Evolutionary conservation across 257 asterid genomes (phyloP), one percentile per base, ranked within the genome.

Genomic region (Ajuga chamaepitys): DNA sequence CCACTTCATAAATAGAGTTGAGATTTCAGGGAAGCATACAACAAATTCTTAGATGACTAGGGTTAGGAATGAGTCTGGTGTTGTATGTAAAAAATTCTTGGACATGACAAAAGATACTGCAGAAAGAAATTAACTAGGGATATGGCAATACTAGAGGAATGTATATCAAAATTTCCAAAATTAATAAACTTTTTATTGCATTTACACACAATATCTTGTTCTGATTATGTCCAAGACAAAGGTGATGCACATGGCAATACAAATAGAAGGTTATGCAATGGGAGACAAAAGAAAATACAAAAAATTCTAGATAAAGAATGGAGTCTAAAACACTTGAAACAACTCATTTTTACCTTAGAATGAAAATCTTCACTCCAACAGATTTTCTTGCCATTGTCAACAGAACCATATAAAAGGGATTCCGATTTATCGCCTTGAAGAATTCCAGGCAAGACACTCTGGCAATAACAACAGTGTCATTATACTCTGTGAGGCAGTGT

Each of bases 361-460:
- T n/a, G n/a, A n/a, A n/a, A n/a, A n/a, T n/a, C n/a, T n/a, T n/a
- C n/a, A n/a, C n/a, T n/a, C n/a, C n/a, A n/a, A n/a, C n/a, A n/a
- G n/a, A n/a, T n/a, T n/a, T n/a, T n/a, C 88, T 86, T 84, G 74
- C 96, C 96, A 25, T 84, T 86, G 77, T 89, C 96, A 66, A 89
- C 93, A 56, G 96, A 89, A 60, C 95, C 96, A 53, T 89, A 89
- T 52, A 89, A 68, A 74, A 89, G 96, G 62, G 96, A 82, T 70
- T 86, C 96, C 6, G 96, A 86, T 70, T 89, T 86, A 71, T 89
- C 95, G 40, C 96, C 95, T 78, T 89, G 95, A 73, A 86, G 95
- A 75, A 89, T 89, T 64, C 96, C 96, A 18, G 96, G 96, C 73
- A n/a, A n/a, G n/a, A n/a, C n/a, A n/a, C n/a, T n/a, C n/a, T n/a